Base-by-base conservation (phyloP, 2,329 filamentous ascomycete genomes). In the Aspergillus candidus region DNA sequence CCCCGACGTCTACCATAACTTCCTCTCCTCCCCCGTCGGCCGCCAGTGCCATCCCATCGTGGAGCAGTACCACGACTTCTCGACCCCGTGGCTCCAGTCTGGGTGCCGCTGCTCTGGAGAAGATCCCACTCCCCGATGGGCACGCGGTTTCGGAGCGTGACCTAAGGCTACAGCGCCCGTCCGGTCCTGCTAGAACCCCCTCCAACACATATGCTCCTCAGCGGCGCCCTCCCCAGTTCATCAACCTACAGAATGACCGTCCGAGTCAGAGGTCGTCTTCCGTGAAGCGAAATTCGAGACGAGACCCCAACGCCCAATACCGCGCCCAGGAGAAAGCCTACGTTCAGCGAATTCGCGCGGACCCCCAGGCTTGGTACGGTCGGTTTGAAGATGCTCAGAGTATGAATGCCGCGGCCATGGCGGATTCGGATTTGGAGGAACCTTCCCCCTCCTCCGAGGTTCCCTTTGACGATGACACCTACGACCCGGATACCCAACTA, bases 311-410 rank as follows among this genome's bases (percentile, higher is more conserved):
- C 57, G 82, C 82, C 41, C 81, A 85, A 54, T 88, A 87, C 62
- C 75, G 86, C 48, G 86, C 87, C 38, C 88, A 97, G 68, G 91
- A 97, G 67, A 88, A 90, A 63, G 91, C 91, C 45, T 98, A 98
- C 63, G 84, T 97, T 30, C 88, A 95, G 66, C 83, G 91, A 56
- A 79, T 97, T 60, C 83, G 89, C 46, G 88, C 94, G 62, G 87
- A 93, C 54, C 79, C 82, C 35, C 77, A 78, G 49, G 83, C 87
- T 53, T 93, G 90, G 70, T 86, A 89, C 56, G 70, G 71, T 51
- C 66, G 73, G 50, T 61, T 65, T 42, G 56, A 61, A 22, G 83
- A 89, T 44, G 74, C 82, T 11, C 84, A 86, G 54, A 80, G 82
- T 2, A 81, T 82, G 34, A 82, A 78, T 50, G 71, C 88, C 51